Conservation (phyloP, 495 filamentous ascomycete species). For the Glarea lozoyensis region DNA sequence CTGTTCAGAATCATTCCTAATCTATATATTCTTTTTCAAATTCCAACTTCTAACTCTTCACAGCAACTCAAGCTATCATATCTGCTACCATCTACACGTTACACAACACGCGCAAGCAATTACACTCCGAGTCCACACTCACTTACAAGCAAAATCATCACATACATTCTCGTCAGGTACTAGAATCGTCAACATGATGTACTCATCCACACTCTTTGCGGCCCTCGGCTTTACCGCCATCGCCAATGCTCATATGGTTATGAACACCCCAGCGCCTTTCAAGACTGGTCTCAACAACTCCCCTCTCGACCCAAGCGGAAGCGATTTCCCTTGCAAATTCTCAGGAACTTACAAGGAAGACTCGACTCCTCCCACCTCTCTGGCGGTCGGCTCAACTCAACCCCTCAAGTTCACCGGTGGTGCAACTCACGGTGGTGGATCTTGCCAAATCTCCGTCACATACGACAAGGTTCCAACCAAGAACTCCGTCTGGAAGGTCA, state of each 20-base stretch:
- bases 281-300: constrained; percentile 34
- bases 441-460: constrained; percentile 77
- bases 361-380: constrained; percentile 34
- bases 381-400: constrained; percentile 45
- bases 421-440: constrained; percentile 78
- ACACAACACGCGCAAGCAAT: background rate
- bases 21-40: no score
- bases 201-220: constrained; percentile 4
- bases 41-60: no score
- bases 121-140: background rate
- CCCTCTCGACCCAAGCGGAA: constrained; percentile 50
- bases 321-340: constrained; percentile 74
- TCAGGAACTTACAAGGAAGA: constrained; percentile 30
- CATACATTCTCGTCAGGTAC: constrained; percentile 18
- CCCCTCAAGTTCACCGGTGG: constrained; percentile 44
- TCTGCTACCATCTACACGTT: background rate
- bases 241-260: constrained; percentile 59
- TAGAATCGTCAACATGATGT: constrained; percentile 18
- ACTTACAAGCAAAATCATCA: background rate
- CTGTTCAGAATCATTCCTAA: no score
- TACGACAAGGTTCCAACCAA: constrained; percentile 54
- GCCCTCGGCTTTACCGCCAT: constrained; percentile 36
- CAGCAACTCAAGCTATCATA: no score
- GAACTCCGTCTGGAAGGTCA: constrained; percentile 61
- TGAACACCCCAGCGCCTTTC: constrained; percentile 62